Percentiles rank a stretch among this genome's conserved stretches.
Conservation (phyloP, 225 moss, liverwort and hornwort genomes). For the Takakia lepidozioides region DNA sequence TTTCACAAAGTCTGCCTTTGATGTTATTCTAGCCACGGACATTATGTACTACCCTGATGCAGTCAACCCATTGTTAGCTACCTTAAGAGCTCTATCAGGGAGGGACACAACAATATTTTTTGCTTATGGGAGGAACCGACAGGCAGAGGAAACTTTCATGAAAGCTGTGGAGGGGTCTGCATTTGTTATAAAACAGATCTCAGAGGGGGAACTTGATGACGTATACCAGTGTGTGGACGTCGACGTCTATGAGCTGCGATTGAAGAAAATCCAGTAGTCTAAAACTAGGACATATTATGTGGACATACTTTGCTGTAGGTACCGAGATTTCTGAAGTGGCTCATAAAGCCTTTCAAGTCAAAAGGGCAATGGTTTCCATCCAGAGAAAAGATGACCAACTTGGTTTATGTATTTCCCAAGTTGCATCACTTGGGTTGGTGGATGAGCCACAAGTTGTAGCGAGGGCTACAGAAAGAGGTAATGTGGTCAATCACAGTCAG, state of each 20-base stretch:
- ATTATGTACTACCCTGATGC: slow-evolving; percentile 69
- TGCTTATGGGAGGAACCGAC: slow-evolving; percentile 66
- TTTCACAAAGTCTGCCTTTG: slow-evolving; percentile 19
- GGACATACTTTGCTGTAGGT: no score
- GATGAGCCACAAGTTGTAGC: no score
- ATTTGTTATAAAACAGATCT: slow-evolving; percentile 29
- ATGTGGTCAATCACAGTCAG: no score
- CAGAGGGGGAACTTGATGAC: slow-evolving; percentile 31
- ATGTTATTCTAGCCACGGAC: slow-evolving; percentile 62
- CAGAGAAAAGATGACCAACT: no score
- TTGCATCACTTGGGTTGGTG: no score
- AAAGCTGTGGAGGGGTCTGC: slow-evolving; percentile 10
- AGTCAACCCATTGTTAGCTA: slow-evolving; percentile 33
- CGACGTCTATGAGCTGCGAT: slow-evolving; percentile 50
- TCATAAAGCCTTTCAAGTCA: no score
- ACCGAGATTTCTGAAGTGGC: no score
- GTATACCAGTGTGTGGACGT: slow-evolving; percentile 70
- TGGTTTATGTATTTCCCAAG: no score
- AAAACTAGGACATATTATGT: no score
- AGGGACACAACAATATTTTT: slow-evolving; percentile 30
- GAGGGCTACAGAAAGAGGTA: no score
- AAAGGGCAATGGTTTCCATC: no score
- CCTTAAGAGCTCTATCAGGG: slow-evolving; percentile 45
- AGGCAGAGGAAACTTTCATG: slow-evolving; percentile 54
- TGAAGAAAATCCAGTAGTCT: slow-evolving; percentile 2